Conservation (phyloP, 108 stramenopile genomes). For the Cyclotella cryptica region DNA sequence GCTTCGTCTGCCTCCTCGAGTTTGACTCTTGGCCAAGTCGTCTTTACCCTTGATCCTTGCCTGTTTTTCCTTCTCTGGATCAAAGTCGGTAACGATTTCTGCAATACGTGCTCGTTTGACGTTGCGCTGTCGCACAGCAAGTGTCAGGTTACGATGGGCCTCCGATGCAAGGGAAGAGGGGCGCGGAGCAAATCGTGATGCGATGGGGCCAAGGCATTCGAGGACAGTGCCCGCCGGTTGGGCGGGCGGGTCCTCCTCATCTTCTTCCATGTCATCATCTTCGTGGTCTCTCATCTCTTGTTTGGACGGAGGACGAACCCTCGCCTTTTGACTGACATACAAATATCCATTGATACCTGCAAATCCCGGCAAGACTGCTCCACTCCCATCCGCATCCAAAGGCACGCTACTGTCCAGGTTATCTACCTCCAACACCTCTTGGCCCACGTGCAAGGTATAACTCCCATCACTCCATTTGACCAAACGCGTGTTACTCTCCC, state of each 20-base stretch:
- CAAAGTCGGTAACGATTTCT: slow-evolving; percentile 77
- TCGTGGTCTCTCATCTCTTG: slow-evolving; percentile 19
- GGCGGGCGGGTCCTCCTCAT: slow-evolving; percentile 37
- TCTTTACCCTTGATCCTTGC: slow-evolving; percentile 73
- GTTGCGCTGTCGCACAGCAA: slow-evolving; percentile 77
- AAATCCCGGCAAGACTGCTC: slow-evolving; percentile 45
- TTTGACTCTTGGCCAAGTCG: slow-evolving; percentile 68
- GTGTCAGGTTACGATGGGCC: slow-evolving; percentile 82
- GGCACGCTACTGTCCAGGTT: slow-evolving; percentile 38
- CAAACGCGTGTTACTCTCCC: slow-evolving; percentile 81
- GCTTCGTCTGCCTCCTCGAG: slow-evolving; percentile 40
- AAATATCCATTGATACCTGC: slow-evolving; percentile 78
- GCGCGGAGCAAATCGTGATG: slow-evolving; percentile 61
- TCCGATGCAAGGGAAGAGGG: slow-evolving; percentile 79
- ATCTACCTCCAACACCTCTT: slow-evolving; percentile 86
- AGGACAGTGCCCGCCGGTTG: slow-evolving; percentile 69
- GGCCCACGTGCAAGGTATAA: slow-evolving; percentile 84
- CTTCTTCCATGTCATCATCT: slow-evolving; percentile 46
- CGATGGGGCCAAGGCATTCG: slow-evolving; percentile 72
- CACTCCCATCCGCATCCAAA: not conserved
- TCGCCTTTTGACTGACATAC: slow-evolving; percentile 77
- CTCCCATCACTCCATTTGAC: slow-evolving; percentile 91
- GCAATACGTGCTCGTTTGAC: slow-evolving; percentile 81
- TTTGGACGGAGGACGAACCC: slow-evolving; percentile 46
- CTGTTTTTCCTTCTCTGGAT: slow-evolving; percentile 84